Conservation (phyloP, 768 basidiomycete species). For the Panaeolus papilionaceus region DNA sequence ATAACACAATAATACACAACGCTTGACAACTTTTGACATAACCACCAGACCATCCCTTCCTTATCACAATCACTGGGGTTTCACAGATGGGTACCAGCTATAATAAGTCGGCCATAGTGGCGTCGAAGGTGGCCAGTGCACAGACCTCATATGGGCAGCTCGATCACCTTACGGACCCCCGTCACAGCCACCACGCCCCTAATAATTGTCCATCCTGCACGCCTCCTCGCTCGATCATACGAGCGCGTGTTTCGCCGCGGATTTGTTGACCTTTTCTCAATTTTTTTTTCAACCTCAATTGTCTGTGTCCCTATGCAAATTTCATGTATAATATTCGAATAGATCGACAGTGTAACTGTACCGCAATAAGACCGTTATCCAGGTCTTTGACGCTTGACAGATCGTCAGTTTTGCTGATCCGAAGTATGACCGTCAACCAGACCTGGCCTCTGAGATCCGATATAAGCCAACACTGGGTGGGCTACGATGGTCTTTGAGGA, state of each 20-base stretch:
- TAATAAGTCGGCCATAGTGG: background rate
- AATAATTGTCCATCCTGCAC: background rate
- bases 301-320: background rate
- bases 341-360: background rate
- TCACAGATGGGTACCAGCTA: background rate
- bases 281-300: background rate
- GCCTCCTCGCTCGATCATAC: background rate
- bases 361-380: conserved; percentile 2
- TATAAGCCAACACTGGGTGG: background rate
- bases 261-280: background rate
- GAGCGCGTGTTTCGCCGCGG: background rate
- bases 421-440: background rate
- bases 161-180: background rate
- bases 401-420: background rate
- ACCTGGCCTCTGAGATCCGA: background rate
- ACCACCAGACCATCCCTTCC: background rate
- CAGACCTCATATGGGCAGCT: background rate
- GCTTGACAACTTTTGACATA: background rate
- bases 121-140: background rate
- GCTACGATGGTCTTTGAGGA: background rate
- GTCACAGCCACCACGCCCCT: background rate
- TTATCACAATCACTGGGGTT: background rate
- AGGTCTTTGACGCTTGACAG: conserved; percentile 4
- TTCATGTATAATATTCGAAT: background rate
- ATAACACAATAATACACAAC: background rate